Evolutionary conservation across 495 filamentous ascomycete species (phyloP).

Genomic region (Cercophora samala): DNA sequence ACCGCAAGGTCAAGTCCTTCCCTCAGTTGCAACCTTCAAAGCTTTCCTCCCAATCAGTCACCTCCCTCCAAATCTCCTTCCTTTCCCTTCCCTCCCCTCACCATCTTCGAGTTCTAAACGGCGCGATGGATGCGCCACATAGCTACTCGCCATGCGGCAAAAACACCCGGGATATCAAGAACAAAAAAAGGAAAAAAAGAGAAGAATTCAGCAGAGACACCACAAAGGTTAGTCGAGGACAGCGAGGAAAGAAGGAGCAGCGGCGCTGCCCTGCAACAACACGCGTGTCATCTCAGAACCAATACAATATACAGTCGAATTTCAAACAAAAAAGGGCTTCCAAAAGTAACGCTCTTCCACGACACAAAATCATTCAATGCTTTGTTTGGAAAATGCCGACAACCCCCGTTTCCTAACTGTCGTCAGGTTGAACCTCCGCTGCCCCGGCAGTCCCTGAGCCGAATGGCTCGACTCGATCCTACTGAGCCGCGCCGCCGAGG

Average conservation of each 20-base stretch:
- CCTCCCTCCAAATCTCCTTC: not conserved
- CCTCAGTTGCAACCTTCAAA: not conserved
- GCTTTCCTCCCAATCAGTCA: not conserved
- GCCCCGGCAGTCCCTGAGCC: slow-evolving; percentile 22
- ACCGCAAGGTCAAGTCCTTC: not conserved
- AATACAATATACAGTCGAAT: slow-evolving; percentile 16
- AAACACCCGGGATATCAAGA: slow-evolving; percentile 24
- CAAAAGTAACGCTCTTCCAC: not conserved
- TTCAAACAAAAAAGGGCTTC: not conserved
- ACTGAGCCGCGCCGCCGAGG: slow-evolving; percentile 76
- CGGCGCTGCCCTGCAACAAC: not conserved
- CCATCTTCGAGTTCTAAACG: not conserved
- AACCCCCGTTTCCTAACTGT: slow-evolving; percentile 37
- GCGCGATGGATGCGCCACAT: slow-evolving; percentile 3
- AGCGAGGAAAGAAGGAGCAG: slow-evolving; percentile 12
- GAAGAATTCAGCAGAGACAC: slow-evolving; percentile 10
- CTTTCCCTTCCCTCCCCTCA: not conserved
- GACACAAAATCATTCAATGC: slow-evolving; percentile 23
- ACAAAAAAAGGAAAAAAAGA: slow-evolving; percentile 21
- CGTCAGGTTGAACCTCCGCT: slow-evolving; percentile 33
- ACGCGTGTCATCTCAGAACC: not conserved
- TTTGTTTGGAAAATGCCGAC: slow-evolving; percentile 39
- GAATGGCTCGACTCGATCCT: slow-evolving; percentile 75
- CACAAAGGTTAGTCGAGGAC: slow-evolving; percentile 16
- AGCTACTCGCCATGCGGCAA: slow-evolving; percentile 1